Base-by-base conservation (phyloP, 306 rosid genomes). In the Echinosophora koreensis region DNA sequence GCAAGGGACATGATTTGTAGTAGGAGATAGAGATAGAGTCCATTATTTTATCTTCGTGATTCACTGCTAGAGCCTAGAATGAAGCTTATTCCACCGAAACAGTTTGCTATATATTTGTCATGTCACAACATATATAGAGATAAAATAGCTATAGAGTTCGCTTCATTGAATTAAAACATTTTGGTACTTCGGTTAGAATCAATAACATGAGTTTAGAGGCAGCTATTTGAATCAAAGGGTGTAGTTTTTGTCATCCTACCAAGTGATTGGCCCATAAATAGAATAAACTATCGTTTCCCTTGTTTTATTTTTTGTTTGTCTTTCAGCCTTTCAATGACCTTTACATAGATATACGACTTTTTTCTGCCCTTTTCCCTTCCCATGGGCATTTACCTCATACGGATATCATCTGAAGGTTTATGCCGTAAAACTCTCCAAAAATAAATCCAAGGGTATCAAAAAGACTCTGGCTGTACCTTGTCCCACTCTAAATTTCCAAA, bases 401-500 rank as follows among this genome's bases (percentile, higher is more conserved):
- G 5, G 13, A 55, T 55, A 55, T 35, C 6, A 35, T 4, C 32
- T 30, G 32, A 5, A 35, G 6, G 39, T 35, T 35, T 35, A 35
- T 35, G 39, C 4, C 39, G 4, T 35, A 35, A 35, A 35, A 41
- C 11, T 6, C 22, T 0, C 0, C 22, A 34, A 22, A 61, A 4
- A 1, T 6, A 4, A 32, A 12, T 61, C 13, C 67, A 73, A n/a
- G 58, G 32, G 34, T 74, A 74, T 60, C 59, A 73, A 51, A 70
- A 70, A 34, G 67, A 41, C 17, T 73, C 10, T 57, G 18, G 57
- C 52, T 57, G 68, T n/a, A 57, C 15, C 15, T 57, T 73, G 77
- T 73, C 77, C 77, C 68, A 73, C 67, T 42, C 57, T 57, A 72
- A 28, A 22, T 15, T 69, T 35, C 27, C 57, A 51, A 51, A 51